Evolutionary conservation across 177 flowering plant species (phyloP).

Genomic region (Vitis hybrid): DNA sequence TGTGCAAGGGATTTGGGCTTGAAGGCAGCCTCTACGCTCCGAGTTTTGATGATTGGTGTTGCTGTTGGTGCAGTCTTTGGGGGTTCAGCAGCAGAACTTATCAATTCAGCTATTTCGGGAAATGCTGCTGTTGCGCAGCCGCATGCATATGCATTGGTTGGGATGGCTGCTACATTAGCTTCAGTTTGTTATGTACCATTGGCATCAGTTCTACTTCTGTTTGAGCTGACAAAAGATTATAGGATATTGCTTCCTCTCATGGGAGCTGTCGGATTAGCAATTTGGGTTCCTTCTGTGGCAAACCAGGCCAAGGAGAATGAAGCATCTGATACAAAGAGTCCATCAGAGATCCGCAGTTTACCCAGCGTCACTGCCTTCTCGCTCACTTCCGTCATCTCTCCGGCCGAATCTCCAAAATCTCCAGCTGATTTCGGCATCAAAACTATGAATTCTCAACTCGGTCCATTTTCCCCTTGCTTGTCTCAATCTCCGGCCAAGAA

Average conservation of each 20-base stretch:
- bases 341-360: not conserved
- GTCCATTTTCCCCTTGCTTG: too few relatives aligned
- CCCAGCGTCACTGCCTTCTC: too few relatives aligned
- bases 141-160: constrained; percentile 99
- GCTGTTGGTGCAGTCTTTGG: constrained; percentile 99
- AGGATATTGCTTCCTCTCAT: constrained; percentile 96
- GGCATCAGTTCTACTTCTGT: constrained; percentile 93
- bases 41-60: constrained; percentile 98
- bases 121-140: constrained; percentile 96
- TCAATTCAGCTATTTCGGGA: constrained; percentile 95
- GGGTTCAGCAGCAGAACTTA: constrained; percentile 88
- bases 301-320: constrained; percentile 76
- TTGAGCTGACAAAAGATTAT: constrained; percentile 98
- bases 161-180: constrained; percentile 99
- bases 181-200: constrained; percentile 96
- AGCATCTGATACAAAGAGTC: constrained; percentile 45
- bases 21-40: constrained; percentile 99
- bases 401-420: too few relatives aligned
- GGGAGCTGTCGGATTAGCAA: constrained; percentile 99
- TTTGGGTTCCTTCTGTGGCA: constrained; percentile 96
- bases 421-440: too few relatives aligned
- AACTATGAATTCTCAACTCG: too few relatives aligned
- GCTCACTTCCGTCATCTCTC: too few relatives aligned
- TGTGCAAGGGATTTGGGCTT: constrained; percentile 97
- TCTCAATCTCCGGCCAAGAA: too few relatives aligned